Conservation (phyloP, 139 green algal genomes). For the Picochlorum sp. region DNA sequence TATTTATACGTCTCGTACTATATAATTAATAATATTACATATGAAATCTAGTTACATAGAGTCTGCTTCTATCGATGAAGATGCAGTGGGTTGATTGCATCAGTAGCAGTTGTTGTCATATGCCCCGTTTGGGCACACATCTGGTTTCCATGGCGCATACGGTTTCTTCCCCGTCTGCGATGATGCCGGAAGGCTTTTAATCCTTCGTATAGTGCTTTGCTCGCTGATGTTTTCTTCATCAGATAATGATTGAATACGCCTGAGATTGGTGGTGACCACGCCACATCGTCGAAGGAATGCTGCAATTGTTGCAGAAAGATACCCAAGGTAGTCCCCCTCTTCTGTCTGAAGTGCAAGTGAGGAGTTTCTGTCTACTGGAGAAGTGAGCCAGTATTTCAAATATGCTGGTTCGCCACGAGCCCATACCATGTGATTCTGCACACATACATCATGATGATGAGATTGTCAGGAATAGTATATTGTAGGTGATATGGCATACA, state of each 20-base stretch:
- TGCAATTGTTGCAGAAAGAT: neutral
- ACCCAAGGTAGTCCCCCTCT: slow-evolving; percentile 10
- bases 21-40: neutral
- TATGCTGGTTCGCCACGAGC: slow-evolving; percentile 25
- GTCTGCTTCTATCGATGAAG: neutral
- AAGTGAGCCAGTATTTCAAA: slow-evolving; percentile 24
- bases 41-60: neutral
- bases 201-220: neutral
- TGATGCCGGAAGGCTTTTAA: neutral
- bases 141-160: slow-evolving; percentile 1
- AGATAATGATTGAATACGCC: neutral
- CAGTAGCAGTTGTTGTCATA: slow-evolving; percentile 1
- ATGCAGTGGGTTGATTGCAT: no score
- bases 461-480: neutral
- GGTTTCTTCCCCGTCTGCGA: neutral
- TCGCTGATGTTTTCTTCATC: neutral
- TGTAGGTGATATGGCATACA: neutral
- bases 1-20: no score
- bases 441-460: neutral
- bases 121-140: neutral
- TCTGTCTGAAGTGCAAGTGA: slow-evolving; percentile 18
- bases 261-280: neutral
- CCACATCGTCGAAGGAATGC: slow-evolving; percentile 6
- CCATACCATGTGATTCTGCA: slow-evolving; percentile 36
- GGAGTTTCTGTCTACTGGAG: slow-evolving; percentile 14